These are phyloP conservation scores for Phytophthora cryptogea DNA, from an alignment of 352 stramenopile genomes.

Conservation along the genomic window DNA sequence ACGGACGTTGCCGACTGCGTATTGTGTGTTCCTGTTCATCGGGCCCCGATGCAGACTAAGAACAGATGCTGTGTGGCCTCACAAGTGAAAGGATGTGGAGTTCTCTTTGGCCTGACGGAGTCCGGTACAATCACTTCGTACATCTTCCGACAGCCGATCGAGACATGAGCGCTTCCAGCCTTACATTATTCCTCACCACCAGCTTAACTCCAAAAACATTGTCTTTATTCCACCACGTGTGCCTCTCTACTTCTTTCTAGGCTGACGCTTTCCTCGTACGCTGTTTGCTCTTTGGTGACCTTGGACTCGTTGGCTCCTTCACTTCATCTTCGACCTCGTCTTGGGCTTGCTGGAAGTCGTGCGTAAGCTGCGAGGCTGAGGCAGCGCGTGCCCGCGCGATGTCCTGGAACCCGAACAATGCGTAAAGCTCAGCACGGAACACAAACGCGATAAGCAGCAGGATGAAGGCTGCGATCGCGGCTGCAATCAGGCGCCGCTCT, in stretches of 20 bases:
- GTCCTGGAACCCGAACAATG: conserved; percentile 72
- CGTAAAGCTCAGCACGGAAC: conserved; percentile 57
- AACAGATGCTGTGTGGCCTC: not conserved
- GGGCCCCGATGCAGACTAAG: not conserved
- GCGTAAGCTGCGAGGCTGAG: conserved; percentile 66
- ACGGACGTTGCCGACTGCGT: conserved; percentile 8
- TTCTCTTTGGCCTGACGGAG: not conserved
- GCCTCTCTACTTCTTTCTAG: conserved; percentile 20
- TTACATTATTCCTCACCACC: conserved; percentile 32
- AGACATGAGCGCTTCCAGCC: conserved; percentile 1
- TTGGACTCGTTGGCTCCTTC: not conserved
- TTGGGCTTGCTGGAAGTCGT: conserved; percentile 48
- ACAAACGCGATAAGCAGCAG: conserved; percentile 51
- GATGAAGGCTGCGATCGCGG: conserved; percentile 33
- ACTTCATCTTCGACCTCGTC: conserved; percentile 9
- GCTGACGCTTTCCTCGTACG: conserved; percentile 10
- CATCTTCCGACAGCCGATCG: not conserved
- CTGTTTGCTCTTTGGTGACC: conserved; percentile 13
- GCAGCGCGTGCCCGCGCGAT: conserved; percentile 63
- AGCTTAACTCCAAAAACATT: conserved; percentile 26
- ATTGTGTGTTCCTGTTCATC: conserved; percentile 21
- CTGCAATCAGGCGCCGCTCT: conserved; percentile 47
- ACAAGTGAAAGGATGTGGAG: not conserved
- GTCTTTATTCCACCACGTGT: conserved; percentile 1
- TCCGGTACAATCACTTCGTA: not conserved